Evolutionary conservation across 148 eudicot genomes (phyloP).

Genomic region (Vaccinium vitisidaea): DNA sequence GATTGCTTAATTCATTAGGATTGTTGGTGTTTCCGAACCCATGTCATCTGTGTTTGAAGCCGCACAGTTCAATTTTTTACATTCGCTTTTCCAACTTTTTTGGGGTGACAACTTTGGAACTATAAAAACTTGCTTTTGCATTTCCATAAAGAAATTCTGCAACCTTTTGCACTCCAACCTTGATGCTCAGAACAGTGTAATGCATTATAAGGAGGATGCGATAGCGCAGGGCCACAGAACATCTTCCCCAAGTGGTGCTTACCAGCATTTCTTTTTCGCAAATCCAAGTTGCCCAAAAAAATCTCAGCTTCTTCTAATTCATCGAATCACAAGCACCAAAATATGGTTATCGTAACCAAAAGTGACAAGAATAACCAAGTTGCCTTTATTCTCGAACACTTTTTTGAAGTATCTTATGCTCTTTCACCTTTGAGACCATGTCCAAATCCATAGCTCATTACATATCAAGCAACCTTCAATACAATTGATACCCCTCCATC

Average conservation of each 20-base stretch:
- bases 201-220: background rate
- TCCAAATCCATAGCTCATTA: background rate
- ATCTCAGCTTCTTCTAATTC: background rate
- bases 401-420: conserved; percentile 11
- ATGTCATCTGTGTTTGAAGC: background rate
- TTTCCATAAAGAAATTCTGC: background rate
- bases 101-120: background rate
- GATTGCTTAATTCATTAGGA: background rate
- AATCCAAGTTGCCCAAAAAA: background rate
- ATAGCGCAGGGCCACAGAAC: background rate
- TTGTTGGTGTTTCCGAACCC: background rate
- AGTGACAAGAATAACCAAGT: background rate
- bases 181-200: background rate
- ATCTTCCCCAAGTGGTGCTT: background rate
- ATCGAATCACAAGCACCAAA: background rate
- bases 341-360: background rate
- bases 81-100: background rate
- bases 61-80: background rate
- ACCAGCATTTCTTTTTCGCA: background rate
- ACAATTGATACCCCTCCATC: background rate
- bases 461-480: background rate
- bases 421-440: conserved; percentile 5
- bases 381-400: conserved; percentile 18
- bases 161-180: background rate
- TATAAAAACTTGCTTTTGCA: background rate